A percentile compares a stretch with the other conserved stretches of the same genome.
Conservation (phyloP, 768 basidiomycete species). For the Filobasidium wieringae region DNA sequence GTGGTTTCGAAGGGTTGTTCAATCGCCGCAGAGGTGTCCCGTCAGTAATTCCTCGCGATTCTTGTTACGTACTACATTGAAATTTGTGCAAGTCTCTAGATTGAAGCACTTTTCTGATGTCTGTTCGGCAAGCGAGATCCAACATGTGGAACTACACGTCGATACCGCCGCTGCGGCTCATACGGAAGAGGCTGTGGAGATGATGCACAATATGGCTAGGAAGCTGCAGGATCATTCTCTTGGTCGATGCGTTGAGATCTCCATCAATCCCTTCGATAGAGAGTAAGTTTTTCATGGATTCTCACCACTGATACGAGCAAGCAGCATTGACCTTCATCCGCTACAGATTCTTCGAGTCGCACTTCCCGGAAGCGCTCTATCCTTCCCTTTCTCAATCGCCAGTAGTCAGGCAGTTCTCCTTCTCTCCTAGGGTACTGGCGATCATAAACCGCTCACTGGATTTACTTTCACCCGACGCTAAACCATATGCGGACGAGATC, state of each 20-base stretch:
- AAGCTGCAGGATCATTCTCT: conserved; percentile 24
- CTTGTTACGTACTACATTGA: no score
- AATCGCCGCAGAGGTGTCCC: conserved; percentile 23
- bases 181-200: neutral
- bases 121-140: conserved; percentile 15
- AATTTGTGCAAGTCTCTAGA: neutral
- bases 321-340: neutral
- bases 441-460: conserved; percentile 28
- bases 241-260: conserved; percentile 26
- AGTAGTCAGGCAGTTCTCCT: conserved; percentile 34
- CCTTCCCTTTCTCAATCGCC: conserved; percentile 27
- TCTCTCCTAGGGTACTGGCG: conserved; percentile 28
- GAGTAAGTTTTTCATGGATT: conserved; percentile 20
- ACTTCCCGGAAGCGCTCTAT: conserved; percentile 23
- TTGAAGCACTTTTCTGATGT: conserved; percentile 15
- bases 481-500: conserved; percentile 19
- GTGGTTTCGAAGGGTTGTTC: conserved; percentile 25
- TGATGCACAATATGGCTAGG: conserved; percentile 25
- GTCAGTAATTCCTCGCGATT: conserved; percentile 13
- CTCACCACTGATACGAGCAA: neutral
- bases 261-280: conserved; percentile 30
- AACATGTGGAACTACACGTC: conserved; percentile 10
- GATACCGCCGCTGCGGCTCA: neutral
- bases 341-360: conserved; percentile 35
- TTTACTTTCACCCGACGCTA: conserved; percentile 20